Conservation (phyloP, 1,284 basidiomycete genomes). For the Peniophora sp. region DNA sequence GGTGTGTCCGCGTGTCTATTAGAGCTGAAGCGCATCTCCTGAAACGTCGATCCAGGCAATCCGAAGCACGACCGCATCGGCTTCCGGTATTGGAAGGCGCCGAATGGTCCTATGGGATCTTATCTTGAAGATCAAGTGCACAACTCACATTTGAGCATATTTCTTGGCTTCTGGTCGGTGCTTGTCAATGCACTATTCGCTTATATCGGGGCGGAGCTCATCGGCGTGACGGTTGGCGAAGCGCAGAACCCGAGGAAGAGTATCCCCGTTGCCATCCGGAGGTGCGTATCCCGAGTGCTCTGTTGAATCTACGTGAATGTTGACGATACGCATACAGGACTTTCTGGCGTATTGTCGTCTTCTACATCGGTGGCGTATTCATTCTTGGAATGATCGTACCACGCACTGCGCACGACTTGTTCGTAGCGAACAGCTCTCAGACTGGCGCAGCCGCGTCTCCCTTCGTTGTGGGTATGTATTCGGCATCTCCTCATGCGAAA, state of each 20-base stretch:
- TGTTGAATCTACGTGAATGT: no score
- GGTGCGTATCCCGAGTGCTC: no score
- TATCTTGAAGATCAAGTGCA: constrained; percentile 38
- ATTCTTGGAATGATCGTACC: constrained; percentile 58
- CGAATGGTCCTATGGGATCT: constrained; percentile 26
- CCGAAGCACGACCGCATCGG: constrained; percentile 40
- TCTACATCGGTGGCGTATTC: constrained; percentile 69
- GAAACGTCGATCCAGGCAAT: no score
- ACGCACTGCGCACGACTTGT: constrained; percentile 34
- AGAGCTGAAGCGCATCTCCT: no score
- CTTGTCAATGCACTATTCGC: constrained; percentile 37
- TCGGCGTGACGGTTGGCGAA: constrained; percentile 35
- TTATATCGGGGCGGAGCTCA: constrained; percentile 53
- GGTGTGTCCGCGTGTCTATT: no score
- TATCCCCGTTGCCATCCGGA: constrained; percentile 43
- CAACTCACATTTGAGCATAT: constrained; percentile 36
- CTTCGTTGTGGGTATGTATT: constrained; percentile 62
- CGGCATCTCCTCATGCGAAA: constrained; percentile 23
- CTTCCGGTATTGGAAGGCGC: constrained; percentile 44
- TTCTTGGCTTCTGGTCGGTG: constrained; percentile 43
- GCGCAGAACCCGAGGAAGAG: constrained; percentile 51
- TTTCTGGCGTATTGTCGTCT: constrained; percentile 55
- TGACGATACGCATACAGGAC: constrained; percentile 22
- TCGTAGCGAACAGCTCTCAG: constrained; percentile 50
- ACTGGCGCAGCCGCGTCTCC: constrained; percentile 67